A percentile compares a stretch with the other conserved stretches of the same genome.
These are phyloP conservation scores for Xylaria castorea DNA, from an alignment of 495 filamentous ascomycete genomes.

Conservation along the genomic window DNA sequence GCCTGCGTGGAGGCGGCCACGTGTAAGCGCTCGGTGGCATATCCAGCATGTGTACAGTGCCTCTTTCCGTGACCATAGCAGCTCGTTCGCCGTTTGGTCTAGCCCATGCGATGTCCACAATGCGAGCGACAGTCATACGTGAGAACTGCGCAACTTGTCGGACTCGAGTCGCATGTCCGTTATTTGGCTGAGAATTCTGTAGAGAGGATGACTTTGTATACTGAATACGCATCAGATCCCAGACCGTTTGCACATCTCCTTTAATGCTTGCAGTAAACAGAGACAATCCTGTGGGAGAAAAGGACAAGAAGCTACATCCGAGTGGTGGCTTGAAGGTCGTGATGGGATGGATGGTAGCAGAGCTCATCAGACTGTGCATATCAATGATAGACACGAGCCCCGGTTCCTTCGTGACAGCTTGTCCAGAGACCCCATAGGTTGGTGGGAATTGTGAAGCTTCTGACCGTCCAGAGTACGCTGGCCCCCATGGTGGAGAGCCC, in stretches of 20 bases:
- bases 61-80: constrained; percentile 86
- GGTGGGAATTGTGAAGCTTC: constrained; percentile 70
- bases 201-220: constrained; percentile 60
- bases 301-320: constrained; percentile 90
- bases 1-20: constrained; percentile 85
- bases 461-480: constrained; percentile 40
- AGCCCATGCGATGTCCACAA: constrained; percentile 89
- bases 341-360: constrained; percentile 62
- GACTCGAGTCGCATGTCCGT: constrained; percentile 58
- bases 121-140: constrained; percentile 86
- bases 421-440: constrained; percentile 67
- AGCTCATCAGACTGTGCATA: constrained; percentile 64
- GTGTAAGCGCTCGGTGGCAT: constrained; percentile 81
- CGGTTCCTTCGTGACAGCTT: constrained; percentile 66
- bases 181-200: constrained; percentile 45
- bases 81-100: constrained; percentile 78
- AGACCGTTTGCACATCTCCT: constrained; percentile 89
- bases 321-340: constrained; percentile 81
- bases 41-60: constrained; percentile 92
- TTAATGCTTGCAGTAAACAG: constrained; percentile 90
- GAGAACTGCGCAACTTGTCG: constrained; percentile 86
- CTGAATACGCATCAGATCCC: constrained; percentile 85
- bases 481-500: constrained; percentile 51
- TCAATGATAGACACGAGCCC: constrained; percentile 87
- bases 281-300: constrained; percentile 82